A percentile compares a stretch with the other conserved stretches of the same genome.
Conservation (phyloP, 768 basidiomycete species). For the Clathrus columnatus region DNA sequence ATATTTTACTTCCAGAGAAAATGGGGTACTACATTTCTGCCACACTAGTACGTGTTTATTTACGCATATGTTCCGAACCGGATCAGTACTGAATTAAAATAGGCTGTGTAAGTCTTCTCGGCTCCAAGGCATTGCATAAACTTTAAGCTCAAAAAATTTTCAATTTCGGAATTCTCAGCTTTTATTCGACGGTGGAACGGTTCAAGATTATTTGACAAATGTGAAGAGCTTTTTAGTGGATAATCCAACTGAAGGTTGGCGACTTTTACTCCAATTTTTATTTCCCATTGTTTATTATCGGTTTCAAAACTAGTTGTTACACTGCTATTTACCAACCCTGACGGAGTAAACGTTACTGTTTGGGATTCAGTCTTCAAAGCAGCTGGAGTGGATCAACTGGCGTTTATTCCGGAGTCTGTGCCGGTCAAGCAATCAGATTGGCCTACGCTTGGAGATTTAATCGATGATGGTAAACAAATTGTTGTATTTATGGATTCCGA, state of each 20-base stretch:
- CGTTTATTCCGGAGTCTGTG: slow-evolving; percentile 43
- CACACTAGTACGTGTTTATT: slow-evolving; percentile 27
- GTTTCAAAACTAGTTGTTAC: slow-evolving; percentile 38
- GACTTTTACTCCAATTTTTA: background rate
- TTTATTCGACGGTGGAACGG: slow-evolving; percentile 47
- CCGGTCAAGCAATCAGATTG: slow-evolving; percentile 41
- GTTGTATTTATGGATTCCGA: slow-evolving; percentile 50
- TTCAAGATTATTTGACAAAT: slow-evolving; percentile 35
- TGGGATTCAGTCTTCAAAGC: slow-evolving; percentile 48
- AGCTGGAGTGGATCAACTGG: slow-evolving; percentile 33
- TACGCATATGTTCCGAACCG: background rate
- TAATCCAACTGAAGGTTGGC: slow-evolving; percentile 45
- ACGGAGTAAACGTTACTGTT: slow-evolving; percentile 39
- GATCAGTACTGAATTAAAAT: background rate
- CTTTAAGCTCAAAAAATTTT: background rate
- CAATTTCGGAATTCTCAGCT: background rate
- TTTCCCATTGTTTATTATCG: no score
- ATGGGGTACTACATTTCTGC: slow-evolving; percentile 28
- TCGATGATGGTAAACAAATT: slow-evolving; percentile 49
- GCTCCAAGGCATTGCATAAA: slow-evolving; percentile 18
- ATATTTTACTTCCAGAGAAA: background rate
- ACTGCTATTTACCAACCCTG: slow-evolving; percentile 59
- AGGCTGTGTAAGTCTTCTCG: slow-evolving; percentile 24
- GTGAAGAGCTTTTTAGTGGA: slow-evolving; percentile 49
- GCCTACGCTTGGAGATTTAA: slow-evolving; percentile 56